Base-by-base conservation (phyloP, 768 basidiomycete genomes). In the Panus rudis region DNA sequence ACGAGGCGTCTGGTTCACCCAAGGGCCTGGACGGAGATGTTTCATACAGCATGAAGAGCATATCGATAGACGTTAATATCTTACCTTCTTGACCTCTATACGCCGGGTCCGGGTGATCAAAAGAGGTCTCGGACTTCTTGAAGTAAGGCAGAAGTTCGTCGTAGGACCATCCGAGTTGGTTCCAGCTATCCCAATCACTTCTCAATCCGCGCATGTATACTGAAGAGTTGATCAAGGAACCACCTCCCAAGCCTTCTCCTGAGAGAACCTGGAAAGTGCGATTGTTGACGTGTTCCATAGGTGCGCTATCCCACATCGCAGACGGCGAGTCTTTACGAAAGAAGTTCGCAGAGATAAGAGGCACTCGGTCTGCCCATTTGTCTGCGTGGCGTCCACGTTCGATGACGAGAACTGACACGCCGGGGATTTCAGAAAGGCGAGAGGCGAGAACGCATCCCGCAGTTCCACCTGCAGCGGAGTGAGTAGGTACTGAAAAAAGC, bases 401-500 rank as follows among this genome's bases (percentile, higher is more conserved):
- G 7, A 70, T 17, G 10, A 70, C 49, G 1, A 68, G 52, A 4
- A 68, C 68, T 1, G 49, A 52, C 13, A 42, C 45, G 2, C 37
- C 19, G 0, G 58, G 51, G 37, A 67, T 56, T 44, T 62, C 63
- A 39, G 59, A 61, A 8, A 70, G 63, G 16, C 68, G 57, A 22
- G 54, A 52, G 4, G 68, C 68, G 4, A 71, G 50, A 11, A 62
- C 64, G 33, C 65, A 67, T 17, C 68, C 68, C 10, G 66, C 65
- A 0, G 68, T 67, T n/a, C 67, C 68, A 21, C 68, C 68, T 17
- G 12, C 17, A 4, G 45, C 46, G 39, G 26, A 47, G n/a, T n/a
- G n/a, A n/a, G n/a, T n/a, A n/a, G n/a, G n/a, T n/a, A n/a, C n/a
- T n/a, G n/a, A n/a, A n/a, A n/a, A n/a, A n/a, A n/a, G n/a, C n/a